Percentiles rank a stretch among this genome's conserved stretches.
Conservation (phyloP, 140 eudicot genomes). For the Ambrosia hybrid region DNA sequence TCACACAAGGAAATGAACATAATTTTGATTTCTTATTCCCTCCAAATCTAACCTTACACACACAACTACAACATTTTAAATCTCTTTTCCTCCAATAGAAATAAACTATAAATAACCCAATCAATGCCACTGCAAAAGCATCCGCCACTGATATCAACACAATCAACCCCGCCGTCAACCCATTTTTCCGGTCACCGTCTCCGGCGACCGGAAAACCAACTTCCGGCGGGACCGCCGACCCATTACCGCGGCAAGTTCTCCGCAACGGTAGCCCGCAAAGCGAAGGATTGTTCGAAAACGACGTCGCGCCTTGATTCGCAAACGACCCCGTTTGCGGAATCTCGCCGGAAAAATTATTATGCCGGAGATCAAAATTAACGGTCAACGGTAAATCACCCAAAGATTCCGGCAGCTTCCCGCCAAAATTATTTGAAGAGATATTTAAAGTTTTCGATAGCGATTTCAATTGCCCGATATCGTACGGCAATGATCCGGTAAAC, state of each 20-base stretch:
- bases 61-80: slow-evolving; percentile 72
- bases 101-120: slow-evolving; percentile 71
- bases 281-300: slow-evolving; percentile 65
- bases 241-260: slow-evolving; percentile 44
- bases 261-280: slow-evolving; percentile 82
- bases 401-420: slow-evolving; percentile 71
- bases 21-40: slow-evolving; percentile 44
- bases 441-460: slow-evolving; percentile 73
- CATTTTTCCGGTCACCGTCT: slow-evolving; percentile 26
- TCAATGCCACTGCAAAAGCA: slow-evolving; percentile 74
- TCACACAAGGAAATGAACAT: slow-evolving; percentile 56
- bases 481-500: slow-evolving; percentile 61
- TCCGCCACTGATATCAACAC: slow-evolving; percentile 67
- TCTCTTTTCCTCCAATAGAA: slow-evolving; percentile 83
- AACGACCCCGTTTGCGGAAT: slow-evolving; percentile 87
- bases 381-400: slow-evolving; percentile 82
- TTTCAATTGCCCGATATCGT: slow-evolving; percentile 79
- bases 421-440: slow-evolving; percentile 61
- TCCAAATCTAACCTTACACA: slow-evolving; percentile 64
- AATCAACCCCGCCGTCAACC: slow-evolving; percentile 69
- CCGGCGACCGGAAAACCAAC: slow-evolving; percentile 31
- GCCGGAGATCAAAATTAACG: slow-evolving; percentile 79
- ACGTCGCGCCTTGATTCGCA: slow-evolving; percentile 82
- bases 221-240: slow-evolving; percentile 28
- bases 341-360: slow-evolving; percentile 65